Conservation (phyloP, 495 filamentous ascomycete species). For the Aspergillus panamensis region DNA sequence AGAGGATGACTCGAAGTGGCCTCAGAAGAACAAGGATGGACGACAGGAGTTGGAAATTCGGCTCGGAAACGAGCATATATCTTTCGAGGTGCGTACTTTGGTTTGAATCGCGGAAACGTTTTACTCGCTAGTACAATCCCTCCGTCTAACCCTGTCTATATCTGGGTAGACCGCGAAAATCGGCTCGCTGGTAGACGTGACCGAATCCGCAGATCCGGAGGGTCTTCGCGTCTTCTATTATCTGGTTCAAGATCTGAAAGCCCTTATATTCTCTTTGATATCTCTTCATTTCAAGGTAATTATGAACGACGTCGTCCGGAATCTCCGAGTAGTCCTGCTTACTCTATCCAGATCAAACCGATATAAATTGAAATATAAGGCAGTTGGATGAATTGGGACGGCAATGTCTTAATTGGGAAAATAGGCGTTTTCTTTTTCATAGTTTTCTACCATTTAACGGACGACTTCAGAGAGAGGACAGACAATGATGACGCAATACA, state of each 20-base stretch:
- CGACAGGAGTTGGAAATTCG: conserved; percentile 96
- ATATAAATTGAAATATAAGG: conserved; percentile 48
- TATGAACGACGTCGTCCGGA: neutral
- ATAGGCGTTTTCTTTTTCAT: conserved; percentile 7
- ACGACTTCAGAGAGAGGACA: neutral
- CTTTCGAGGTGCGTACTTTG: conserved; percentile 73
- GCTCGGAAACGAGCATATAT: conserved; percentile 93
- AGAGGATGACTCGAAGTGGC: conserved; percentile 99
- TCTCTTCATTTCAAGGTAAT: conserved; percentile 92
- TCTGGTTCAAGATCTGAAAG: conserved; percentile 95
- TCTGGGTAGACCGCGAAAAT: conserved; percentile 87
- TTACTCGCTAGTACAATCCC: neutral
- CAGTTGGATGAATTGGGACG: neutral
- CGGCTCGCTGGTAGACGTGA: conserved; percentile 93
- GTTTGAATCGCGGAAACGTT: neutral
- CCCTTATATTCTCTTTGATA: conserved; percentile 93
- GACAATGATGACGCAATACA: conserved; percentile 20
- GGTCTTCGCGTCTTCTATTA: conserved; percentile 99
- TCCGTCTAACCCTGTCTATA: neutral
- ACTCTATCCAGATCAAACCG: conserved; percentile 64
- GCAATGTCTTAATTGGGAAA: neutral
- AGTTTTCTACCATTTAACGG: conserved; percentile 1
- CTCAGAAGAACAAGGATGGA: conserved; percentile 98
- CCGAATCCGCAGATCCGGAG: conserved; percentile 92
- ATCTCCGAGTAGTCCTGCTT: neutral